phyloP scores from a whole-genome alignment of 2,329 filamentous ascomycete species.

The Fusarium sterilihyphosum region DNA sequence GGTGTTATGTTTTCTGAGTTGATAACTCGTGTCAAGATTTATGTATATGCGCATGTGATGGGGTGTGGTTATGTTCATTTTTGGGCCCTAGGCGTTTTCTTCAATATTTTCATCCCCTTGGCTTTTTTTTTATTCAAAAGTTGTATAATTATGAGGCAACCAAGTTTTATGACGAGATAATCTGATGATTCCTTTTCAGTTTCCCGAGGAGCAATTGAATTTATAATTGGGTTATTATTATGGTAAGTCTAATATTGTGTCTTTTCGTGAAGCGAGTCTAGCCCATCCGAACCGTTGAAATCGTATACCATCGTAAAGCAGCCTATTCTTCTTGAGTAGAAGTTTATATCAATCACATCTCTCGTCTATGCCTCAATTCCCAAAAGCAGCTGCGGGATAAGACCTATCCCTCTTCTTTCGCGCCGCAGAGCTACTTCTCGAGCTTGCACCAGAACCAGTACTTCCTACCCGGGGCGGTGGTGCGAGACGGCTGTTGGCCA shows the following conservation, averaged over 20 bases:
- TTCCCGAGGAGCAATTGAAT: background rate
- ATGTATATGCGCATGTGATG: constrained; percentile 25
- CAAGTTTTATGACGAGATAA: constrained; percentile 8
- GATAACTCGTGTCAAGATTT: constrained; percentile 11
- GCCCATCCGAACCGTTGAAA: constrained; percentile 6
- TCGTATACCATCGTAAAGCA: constrained; percentile 24
- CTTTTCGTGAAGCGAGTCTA: background rate
- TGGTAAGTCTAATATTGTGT: background rate
- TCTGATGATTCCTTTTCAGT: constrained; percentile 2
- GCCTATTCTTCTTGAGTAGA: background rate
- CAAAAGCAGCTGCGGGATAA: constrained; percentile 72
- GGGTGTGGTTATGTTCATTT: constrained; percentile 22
- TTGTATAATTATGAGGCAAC: constrained; percentile 25
- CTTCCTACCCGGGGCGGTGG: constrained; percentile 47
- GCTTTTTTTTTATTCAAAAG: constrained; percentile 7
- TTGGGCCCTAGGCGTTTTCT: constrained; percentile 29
- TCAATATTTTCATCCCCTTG: background rate
- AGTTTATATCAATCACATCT: background rate
- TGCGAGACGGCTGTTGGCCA: constrained; percentile 54
- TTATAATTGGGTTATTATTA: constrained; percentile 7
- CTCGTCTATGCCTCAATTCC: constrained; percentile 45
- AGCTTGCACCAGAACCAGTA: constrained; percentile 57
- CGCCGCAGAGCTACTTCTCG: constrained; percentile 63
- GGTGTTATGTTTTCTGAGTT: constrained; percentile 3
- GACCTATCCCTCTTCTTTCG: constrained; percentile 69